Evolutionary conservation across 768 basidiomycete genomes (phyloP).

Genomic region (Neoboletus subvelutipes): DNA sequence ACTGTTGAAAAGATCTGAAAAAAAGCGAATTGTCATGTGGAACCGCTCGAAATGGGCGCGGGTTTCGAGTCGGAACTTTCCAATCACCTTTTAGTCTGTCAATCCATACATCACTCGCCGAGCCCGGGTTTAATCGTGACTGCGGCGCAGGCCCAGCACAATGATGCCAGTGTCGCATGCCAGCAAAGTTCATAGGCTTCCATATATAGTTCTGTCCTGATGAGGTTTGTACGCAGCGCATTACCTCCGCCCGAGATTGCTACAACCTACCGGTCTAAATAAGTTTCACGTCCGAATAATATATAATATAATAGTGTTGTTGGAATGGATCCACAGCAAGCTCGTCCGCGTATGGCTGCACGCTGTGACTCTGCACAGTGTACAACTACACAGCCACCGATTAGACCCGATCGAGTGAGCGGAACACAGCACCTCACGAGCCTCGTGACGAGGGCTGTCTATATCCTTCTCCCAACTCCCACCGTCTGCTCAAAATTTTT

Average conservation of each 20-base stretch:
- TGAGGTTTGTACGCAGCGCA: not conserved
- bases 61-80: not conserved
- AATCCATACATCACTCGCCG: not conserved
- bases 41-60: not conserved
- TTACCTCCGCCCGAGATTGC: not conserved
- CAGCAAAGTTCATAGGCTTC: not conserved
- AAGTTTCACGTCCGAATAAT: not conserved
- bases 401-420: constrained; percentile 12
- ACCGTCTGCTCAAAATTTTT: constrained; percentile 7
- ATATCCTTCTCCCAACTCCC: constrained; percentile 19
- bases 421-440: constrained; percentile 6
- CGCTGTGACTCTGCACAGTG: too few species aligned
- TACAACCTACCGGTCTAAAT: not conserved
- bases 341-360: not conserved
- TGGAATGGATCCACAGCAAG: not conserved
- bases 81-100: not conserved
- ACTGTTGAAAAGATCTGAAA: not conserved
- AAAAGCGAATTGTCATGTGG: not conserved
- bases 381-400: constrained; percentile 24
- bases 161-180: not conserved
- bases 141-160: not conserved
- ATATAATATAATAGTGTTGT: not conserved
- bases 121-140: not conserved
- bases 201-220: not conserved
- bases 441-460: constrained; percentile 7